A percentile compares a stretch with the other conserved stretches of the same genome.
These are phyloP conservation scores for Radiomyces spectabilis DNA, from an alignment of 192 early-diverging fungal genomes.

Conservation along the genomic window DNA sequence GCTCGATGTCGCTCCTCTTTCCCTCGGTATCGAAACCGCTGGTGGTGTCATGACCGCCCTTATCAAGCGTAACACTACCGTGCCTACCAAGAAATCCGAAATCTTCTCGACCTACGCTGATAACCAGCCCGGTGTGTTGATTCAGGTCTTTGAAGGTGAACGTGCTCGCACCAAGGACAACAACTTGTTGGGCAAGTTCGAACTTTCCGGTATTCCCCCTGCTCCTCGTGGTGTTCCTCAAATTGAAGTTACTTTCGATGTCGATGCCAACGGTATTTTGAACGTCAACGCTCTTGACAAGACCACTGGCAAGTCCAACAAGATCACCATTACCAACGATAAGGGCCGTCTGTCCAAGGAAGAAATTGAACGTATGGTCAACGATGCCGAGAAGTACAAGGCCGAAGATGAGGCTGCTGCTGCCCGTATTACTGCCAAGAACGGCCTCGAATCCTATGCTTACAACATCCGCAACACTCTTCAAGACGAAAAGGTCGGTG, in stretches of 20 bases:
- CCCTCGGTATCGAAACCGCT: constrained; percentile 94
- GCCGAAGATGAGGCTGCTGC: constrained; percentile 94
- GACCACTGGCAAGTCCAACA: constrained; percentile 92
- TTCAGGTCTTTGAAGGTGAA: constrained; percentile 97
- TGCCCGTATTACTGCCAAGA: constrained; percentile 80
- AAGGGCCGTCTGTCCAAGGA: constrained; percentile 89
- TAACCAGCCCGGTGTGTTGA: constrained; percentile 95
- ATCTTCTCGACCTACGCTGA: constrained; percentile 94
- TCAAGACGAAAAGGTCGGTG: constrained; percentile 59
- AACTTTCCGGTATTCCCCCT: constrained; percentile 88
- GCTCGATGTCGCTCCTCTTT: constrained; percentile 90
- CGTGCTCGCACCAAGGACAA: constrained; percentile 96
- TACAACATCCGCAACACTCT: constrained; percentile 94
- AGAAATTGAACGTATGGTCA: constrained; percentile 94
- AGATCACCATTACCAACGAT: constrained; percentile 95
- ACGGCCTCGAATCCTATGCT: constrained; percentile 91
- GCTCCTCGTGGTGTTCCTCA: constrained; percentile 92
- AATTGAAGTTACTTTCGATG: constrained; percentile 94
- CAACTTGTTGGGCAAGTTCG: constrained; percentile 94
- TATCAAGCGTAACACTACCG: constrained; percentile 93
- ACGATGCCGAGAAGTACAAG: constrained; percentile 90
- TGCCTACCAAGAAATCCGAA: constrained; percentile 95
- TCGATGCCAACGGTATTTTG: constrained; percentile 89
- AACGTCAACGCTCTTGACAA: constrained; percentile 90
- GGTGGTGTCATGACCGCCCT: constrained; percentile 95